Base-by-base conservation (phyloP, 1,139 yeast genomes). In the Suhomyces coccinellae region DNA sequence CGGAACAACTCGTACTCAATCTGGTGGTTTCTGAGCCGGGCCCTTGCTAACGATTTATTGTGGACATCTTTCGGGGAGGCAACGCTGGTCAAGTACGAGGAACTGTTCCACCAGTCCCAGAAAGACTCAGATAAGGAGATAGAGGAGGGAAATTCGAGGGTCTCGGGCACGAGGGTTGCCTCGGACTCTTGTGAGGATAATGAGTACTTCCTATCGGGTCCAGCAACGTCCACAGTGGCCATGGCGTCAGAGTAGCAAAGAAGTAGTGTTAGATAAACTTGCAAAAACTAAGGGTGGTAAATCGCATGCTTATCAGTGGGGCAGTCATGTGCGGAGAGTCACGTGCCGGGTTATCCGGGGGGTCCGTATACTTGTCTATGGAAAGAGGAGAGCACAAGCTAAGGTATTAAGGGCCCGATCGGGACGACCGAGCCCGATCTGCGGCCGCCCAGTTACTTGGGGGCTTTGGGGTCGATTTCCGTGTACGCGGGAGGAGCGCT, bases 21-120 rank as follows among this genome's bases (percentile, higher is more conserved):
- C 41, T 50, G 49, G 12, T 66, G 48, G 43, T 69, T 67, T 28
- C 55, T 55, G 17, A 54, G 45, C 36, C 62, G 53, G 4, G 74
- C 73, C 15, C 35, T 40, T 12, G 42, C 42, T n/a, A 52, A 27
- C 12, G 52, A 44, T n/a, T 41, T 15, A 20, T 46, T 41, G 22
- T 49, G 35, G 0, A 65, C 15, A 22, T 41, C 43, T 9, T 33
- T 33, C 24, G 30, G 9, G 14, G 36, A 22, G 26, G 32, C 52
- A 2, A 68, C 65, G 26, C 49, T 52, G 53, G 59, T 59, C 32
- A 67, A 52, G 13, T 58, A 57, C 11, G 63, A 50, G 5, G 71
- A 57, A 5, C 66, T 58, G 17, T 53, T 43, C 77, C 77, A 72
- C 78, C 78, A 73, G 53, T 73, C 77, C 28, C 53, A 52, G 32